Conservation (phyloP, 2,329 filamentous ascomycete genomes). For the Colletotrichum shisoi region DNA sequence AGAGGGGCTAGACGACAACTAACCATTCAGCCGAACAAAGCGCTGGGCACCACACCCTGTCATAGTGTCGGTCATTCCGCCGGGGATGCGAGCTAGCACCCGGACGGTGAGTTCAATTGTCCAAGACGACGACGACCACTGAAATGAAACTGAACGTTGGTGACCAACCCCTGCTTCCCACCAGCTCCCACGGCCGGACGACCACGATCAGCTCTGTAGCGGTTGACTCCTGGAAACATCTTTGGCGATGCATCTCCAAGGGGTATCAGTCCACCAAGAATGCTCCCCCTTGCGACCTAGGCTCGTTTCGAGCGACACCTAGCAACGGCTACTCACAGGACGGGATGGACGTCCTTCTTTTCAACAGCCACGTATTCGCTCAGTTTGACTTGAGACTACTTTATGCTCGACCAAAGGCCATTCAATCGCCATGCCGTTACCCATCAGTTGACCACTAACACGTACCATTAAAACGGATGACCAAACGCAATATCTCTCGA, state of each 20-base stretch:
- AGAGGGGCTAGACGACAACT: conserved; percentile 3
- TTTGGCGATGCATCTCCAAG: background rate
- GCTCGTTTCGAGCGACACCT: conserved; percentile 18
- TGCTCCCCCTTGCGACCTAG: conserved; percentile 21
- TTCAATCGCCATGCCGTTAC: conserved; percentile 19
- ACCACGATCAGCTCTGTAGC: background rate
- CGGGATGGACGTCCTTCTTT: conserved; percentile 7
- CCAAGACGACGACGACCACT: conserved; percentile 23
- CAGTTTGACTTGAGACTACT: conserved; percentile 8
- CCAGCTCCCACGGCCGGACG: conserved; percentile 12
- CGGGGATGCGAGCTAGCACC: conserved; percentile 3
- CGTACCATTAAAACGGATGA: background rate
- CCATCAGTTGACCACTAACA: conserved; percentile 20
- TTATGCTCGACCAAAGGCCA: conserved; percentile 20
- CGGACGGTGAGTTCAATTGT: background rate
- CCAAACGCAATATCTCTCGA: background rate
- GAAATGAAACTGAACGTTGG: background rate
- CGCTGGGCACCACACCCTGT: conserved; percentile 25
- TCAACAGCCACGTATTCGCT: conserved; percentile 1
- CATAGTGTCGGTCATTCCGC: conserved; percentile 11
- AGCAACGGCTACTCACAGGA: conserved; percentile 25
- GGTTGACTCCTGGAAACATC: background rate
- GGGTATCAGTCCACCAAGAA: conserved; percentile 15
- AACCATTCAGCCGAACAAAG: conserved; percentile 25
- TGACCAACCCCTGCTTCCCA: conserved; percentile 7